Base-by-base conservation (phyloP, 2,329 filamentous ascomycete species). In the Juglanconis oblonga region DNA sequence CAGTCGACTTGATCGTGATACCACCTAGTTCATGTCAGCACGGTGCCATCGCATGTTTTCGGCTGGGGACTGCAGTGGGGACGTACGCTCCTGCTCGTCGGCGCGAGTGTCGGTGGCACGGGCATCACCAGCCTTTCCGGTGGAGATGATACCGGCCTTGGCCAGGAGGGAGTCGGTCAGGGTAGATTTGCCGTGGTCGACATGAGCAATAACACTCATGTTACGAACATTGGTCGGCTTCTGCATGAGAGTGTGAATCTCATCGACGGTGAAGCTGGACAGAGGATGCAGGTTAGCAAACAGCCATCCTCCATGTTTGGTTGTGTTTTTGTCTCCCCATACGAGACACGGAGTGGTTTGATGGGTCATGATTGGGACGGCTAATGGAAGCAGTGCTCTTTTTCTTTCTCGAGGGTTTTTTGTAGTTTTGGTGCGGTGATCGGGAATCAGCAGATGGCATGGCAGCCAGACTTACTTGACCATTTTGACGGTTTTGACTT, bases 131-230 rank as follows among this genome's bases (percentile, higher is more conserved):
- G 95, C 95, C 84, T 98, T 98, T 73, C 92, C 92, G 72, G 92
- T 91, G 72, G 95, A 98, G 78, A 99, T 97, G 77, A 99, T 99
- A 94, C 95, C 95, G 75, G 94, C 94, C 84, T 96, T 95, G 84
- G 96, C 92, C 77, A 99, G 90, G 70, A 99, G 91, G 73, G 95
- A 98, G 83, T 99, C 95, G 88, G 94, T 97, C 74, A 99, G 87
- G 77, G 95, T 99, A 73, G 95, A 99, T 84, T 99, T 99, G 85
- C 95, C 95, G 88, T 99, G 95, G 82, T 99, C 95, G 88, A 99
- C 93, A 85, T 99, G 95, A 80, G 95, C 95, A 92, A 98, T 98
- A 80, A 99, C 95, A 60, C 59, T 58, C 57, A 61, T 53, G 88
- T 98, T 98, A 81, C 85, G 84, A 77, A 88, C 85, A 79, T 89